Conservation (phyloP, 2,329 filamentous ascomycete species). For the Nectriaceae sp. region DNA sequence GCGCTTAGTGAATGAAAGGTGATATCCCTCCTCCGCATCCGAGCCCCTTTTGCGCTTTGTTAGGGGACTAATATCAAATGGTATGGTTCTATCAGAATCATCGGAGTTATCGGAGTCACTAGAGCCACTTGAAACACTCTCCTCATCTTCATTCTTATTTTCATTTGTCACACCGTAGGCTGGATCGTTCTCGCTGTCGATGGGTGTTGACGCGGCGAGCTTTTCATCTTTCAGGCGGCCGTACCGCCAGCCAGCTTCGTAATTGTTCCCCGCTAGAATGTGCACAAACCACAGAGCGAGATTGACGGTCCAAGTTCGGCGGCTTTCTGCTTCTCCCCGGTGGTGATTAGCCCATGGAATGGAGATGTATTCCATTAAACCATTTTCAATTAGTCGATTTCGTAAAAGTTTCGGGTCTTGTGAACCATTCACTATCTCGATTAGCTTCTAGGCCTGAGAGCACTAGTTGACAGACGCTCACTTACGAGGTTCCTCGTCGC, state of each 20-base stretch:
- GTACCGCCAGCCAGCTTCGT: conserved; percentile 13
- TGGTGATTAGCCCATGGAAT: conserved; percentile 16
- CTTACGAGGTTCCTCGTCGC: not conserved
- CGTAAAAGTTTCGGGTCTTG: not conserved
- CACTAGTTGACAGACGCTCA: not conserved
- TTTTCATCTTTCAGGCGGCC: conserved; percentile 2
- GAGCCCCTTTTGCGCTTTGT: not conserved
- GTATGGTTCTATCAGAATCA: not conserved
- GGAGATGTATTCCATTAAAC: conserved; percentile 17
- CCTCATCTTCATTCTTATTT: not conserved
- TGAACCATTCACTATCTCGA: not conserved
- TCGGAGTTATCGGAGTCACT: not conserved
- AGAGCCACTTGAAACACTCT: not conserved
- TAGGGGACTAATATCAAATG: not conserved
- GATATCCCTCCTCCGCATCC: not conserved
- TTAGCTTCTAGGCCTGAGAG: not conserved
- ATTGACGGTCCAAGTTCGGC: conserved; percentile 13
- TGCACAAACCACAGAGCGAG: conserved; percentile 19
- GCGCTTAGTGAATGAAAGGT: conserved; percentile 2
- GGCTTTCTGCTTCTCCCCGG: not conserved
- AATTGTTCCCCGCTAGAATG: conserved; percentile 13
- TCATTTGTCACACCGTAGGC: not conserved
- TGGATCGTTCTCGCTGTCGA: not conserved
- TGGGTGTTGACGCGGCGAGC: not conserved
- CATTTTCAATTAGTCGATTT: conserved; percentile 8